Conservation (phyloP, 2,329 filamentous ascomycete species). For the Botrytis elliptica region DNA sequence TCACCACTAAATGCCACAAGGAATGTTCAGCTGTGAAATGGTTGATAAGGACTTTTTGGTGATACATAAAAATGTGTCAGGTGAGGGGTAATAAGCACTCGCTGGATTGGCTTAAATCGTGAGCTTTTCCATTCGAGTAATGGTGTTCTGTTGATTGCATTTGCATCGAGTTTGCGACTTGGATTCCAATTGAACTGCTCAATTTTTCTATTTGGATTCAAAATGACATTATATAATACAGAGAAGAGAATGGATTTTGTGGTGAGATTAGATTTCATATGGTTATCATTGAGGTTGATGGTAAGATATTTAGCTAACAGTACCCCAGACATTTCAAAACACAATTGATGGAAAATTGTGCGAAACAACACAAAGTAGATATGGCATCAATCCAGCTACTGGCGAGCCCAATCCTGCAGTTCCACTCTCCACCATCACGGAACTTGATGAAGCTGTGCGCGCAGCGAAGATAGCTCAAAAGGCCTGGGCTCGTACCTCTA, state of each 20-base stretch:
- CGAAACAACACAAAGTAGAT: slow-evolving; percentile 10
- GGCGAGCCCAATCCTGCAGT: slow-evolving; percentile 28
- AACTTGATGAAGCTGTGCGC: slow-evolving; percentile 48
- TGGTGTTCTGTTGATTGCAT: neutral
- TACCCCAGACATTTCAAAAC: slow-evolving; percentile 13
- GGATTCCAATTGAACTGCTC: too few species aligned
- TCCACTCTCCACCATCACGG: slow-evolving; percentile 44
- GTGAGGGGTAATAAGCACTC: neutral
- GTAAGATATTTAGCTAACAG: neutral
- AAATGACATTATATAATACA: neutral
- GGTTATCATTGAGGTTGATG: neutral
- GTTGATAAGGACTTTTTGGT: neutral
- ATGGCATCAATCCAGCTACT: slow-evolving; percentile 24
- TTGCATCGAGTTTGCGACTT: neutral
- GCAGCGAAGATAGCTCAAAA: slow-evolving; percentile 48
- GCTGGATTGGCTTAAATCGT: neutral
- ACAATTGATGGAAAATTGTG: slow-evolving; percentile 16
- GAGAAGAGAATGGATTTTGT: neutral
- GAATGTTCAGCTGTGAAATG: neutral
- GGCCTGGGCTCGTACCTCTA: slow-evolving; percentile 47
- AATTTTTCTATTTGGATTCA: neutral
- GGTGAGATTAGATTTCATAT: neutral
- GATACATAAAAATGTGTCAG: neutral
- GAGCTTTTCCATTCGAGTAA: neutral
- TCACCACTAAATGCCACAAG: neutral